Conservation (phyloP, 2,329 filamentous ascomycete species). For the Chaetomiaceae sp. region DNA sequence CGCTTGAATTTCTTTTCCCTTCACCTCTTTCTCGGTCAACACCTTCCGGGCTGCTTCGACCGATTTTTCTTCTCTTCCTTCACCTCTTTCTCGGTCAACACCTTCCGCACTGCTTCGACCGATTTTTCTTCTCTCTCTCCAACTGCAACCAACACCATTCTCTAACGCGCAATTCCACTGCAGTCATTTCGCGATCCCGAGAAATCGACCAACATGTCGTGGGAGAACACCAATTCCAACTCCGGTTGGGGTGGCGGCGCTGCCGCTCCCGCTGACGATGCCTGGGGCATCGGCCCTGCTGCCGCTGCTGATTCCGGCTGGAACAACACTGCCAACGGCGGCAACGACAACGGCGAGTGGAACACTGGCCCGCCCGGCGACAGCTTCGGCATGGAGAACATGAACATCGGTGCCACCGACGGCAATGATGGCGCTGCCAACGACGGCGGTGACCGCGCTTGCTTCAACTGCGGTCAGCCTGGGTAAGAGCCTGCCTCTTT, state of each 20-base stretch:
- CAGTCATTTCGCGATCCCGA: too few species aligned
- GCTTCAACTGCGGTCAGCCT: constrained; percentile 57
- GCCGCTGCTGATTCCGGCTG: neutral
- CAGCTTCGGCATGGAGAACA: constrained; percentile 16
- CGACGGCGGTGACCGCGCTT: constrained; percentile 33
- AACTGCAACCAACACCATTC: neutral
- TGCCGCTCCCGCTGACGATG: neutral
- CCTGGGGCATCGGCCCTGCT: neutral
- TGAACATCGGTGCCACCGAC: constrained; percentile 2
- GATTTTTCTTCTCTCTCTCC: neutral
- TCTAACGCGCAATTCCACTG: too few species aligned
- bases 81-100: neutral
- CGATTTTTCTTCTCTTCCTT: neutral
- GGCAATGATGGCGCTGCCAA: constrained; percentile 30
- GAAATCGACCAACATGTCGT: neutral
- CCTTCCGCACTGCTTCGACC: too few species aligned
- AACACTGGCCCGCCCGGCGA: constrained; percentile 7
- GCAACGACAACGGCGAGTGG: neutral
- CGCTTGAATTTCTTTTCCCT: neutral
- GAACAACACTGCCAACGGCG: neutral
- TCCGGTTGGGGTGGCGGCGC: neutral
- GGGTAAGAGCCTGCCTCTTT: constrained; percentile 34
- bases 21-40: neutral
- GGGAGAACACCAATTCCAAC: neutral
- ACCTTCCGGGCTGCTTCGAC: too few species aligned